phyloP scores from a whole-genome alignment of 2,329 filamentous ascomycete genomes.

The Celoporthe dispersa region DNA sequence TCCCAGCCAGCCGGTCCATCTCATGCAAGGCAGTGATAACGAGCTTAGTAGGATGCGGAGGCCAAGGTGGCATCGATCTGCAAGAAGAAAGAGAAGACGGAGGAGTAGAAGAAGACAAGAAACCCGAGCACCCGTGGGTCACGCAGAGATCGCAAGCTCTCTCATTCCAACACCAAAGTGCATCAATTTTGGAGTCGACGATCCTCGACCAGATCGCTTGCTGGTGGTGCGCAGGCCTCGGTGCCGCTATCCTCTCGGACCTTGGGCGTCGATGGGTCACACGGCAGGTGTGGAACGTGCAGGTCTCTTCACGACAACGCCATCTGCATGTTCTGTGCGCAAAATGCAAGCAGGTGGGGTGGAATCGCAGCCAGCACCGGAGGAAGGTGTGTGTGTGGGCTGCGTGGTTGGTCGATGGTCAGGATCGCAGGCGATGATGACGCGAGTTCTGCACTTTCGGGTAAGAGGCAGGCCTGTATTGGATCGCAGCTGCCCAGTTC shows the following conservation, averaged over 20 bases:
- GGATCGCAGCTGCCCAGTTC: background rate
- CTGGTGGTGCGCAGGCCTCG: background rate
- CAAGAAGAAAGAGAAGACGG: background rate
- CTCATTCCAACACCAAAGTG: background rate
- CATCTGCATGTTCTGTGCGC: constrained; percentile 3
- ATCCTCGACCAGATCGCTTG: background rate
- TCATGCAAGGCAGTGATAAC: background rate
- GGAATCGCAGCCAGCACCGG: background rate
- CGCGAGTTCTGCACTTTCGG: background rate
- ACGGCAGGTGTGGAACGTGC: constrained; percentile 3
- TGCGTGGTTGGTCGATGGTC: background rate
- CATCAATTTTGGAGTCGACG: background rate
- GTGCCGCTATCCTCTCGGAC: background rate
- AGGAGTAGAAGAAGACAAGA: background rate
- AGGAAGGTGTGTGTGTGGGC: background rate
- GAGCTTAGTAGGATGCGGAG: background rate
- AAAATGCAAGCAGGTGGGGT: background rate
- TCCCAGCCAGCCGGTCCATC: background rate
- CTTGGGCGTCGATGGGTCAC: constrained; percentile 1
- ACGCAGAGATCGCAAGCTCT: background rate
- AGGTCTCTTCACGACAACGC: constrained; percentile 1
- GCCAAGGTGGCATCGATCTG: background rate
- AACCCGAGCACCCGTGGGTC: background rate
- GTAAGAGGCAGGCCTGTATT: background rate
- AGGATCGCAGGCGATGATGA: constrained; percentile 3